Base-by-base conservation (phyloP, 139 green algal species). In the Haematococcus sp. region DNA sequence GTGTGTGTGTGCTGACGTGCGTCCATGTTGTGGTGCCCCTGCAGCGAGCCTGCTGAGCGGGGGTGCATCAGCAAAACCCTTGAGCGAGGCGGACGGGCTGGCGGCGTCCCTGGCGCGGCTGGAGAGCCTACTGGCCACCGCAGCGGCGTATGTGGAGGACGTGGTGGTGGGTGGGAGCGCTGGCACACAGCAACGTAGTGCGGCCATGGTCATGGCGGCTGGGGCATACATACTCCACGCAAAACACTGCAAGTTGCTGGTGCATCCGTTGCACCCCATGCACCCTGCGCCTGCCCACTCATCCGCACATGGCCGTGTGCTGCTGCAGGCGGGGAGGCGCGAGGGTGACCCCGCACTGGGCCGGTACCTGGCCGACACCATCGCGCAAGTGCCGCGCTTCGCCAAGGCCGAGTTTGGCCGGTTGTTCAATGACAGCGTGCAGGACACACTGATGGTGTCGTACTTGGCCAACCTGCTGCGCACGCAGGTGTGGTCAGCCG, bases 401-500 rank as follows among this genome's bases (percentile, higher is more conserved):
- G 83, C 66, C 11, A 54, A 70, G 2, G 75, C 90, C 11, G 87
- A 95, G 44, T 94, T 98, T 70, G 89, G 96, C 71, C 74, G 83
- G 32, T 71, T 97, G 32, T 90, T 96, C 77, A 87, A 91, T 46
- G 92, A 97, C 80, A 92, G 78, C 66, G 74, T 93, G 73, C 91
- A 98, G 69, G 76, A 91, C 64, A n/a, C 43, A 5, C 66, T 97
- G 66, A 80, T 97, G 49, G 79, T 96, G 3, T 84, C 88, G 52
- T 98, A 97, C 85, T 85, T 98, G 63, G 78, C 90, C 27, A 92
- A 95, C 79, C 87, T 98, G 43, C 85, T 95, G 40, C 83, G 86
- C 22, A 81, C 92, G 5, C 76, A 82, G 44, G 70, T 82, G 63
- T n/a, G 64, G 25, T 4, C n/a, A n/a, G n/a, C n/a, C n/a, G n/a